Conservation (phyloP, 371 early-diverging fungal genomes). For the Lichtheimia hyalospora region DNA sequence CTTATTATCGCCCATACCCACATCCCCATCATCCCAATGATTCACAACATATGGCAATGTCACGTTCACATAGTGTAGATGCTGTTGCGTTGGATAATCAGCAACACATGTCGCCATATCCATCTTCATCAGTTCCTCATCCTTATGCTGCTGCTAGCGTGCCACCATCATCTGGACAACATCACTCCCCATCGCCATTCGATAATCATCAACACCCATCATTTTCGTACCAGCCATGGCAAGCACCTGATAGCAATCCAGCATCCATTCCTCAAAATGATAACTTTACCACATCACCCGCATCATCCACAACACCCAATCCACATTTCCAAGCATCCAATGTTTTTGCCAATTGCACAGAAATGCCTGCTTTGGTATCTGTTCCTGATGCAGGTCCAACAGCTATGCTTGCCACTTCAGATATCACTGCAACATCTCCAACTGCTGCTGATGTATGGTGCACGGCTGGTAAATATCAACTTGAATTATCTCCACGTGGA, state of each 20-base stretch:
- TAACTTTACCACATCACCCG: conserved; percentile 19
- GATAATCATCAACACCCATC: not conserved
- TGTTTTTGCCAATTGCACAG: not conserved
- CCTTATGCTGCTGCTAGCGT: conserved; percentile 17
- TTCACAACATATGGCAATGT: conserved; percentile 10
- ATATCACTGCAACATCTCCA: conserved; percentile 7
- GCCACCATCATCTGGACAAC: conserved; percentile 19
- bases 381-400: conserved; percentile 50
- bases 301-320: not conserved
- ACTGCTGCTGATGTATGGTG: conserved; percentile 12
- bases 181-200: conserved; percentile 1
- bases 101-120: not conserved
- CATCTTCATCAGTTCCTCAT: conserved; percentile 1
- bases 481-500: not conserved
- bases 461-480: conserved; percentile 7
- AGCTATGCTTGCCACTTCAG: conserved; percentile 28
- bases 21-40: conserved; percentile 2
- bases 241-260: not conserved
- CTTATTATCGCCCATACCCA: conserved; percentile 11
- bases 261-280: conserved; percentile 7
- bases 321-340: conserved; percentile 1
- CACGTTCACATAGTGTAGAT: conserved; percentile 38
- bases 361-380: conserved; percentile 24
- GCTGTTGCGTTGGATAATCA: conserved; percentile 8
- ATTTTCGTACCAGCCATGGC: not conserved